These are phyloP conservation scores for Diaporthe aspalathi DNA, from an alignment of 2,329 filamentous ascomycete genomes.

Conservation along the genomic window DNA sequence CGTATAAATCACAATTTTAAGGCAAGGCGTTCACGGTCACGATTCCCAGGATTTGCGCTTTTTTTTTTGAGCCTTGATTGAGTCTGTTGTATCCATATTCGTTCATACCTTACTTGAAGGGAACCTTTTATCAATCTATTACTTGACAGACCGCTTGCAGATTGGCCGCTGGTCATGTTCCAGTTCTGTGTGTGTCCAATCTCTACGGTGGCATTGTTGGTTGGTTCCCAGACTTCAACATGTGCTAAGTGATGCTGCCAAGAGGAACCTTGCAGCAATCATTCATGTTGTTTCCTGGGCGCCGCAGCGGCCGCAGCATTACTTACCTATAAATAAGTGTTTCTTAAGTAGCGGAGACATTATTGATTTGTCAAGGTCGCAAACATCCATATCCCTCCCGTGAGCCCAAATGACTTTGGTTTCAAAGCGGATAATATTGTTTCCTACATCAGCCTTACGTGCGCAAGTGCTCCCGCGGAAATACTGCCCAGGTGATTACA, in stretches of 20 bases:
- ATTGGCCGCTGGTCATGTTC: neutral
- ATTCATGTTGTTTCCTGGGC: no score
- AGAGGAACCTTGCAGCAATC: neutral
- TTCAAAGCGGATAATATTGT: neutral
- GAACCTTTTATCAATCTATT: neutral
- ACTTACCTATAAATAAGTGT: neutral
- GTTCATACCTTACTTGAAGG: neutral
- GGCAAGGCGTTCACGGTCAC: constrained; percentile 23
- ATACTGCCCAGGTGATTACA: neutral
- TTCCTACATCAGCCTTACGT: neutral
- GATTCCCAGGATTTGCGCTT: constrained; percentile 30
- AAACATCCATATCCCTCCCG: neutral
- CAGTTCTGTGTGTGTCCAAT: neutral
- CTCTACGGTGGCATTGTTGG: neutral
- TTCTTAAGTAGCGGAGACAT: neutral
- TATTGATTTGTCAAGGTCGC: neutral
- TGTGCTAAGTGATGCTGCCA: neutral
- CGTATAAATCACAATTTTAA: constrained; percentile 16
- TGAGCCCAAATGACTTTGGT: neutral
- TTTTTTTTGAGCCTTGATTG: neutral
- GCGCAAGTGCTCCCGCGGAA: no score
- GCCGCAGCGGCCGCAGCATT: no score
- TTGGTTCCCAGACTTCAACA: neutral
- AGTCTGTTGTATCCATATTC: constrained; percentile 10
- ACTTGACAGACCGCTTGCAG: neutral